Conservation (phyloP, 202 grass and related monocot genomes). For the Miscanthus sacchariflorus region DNA sequence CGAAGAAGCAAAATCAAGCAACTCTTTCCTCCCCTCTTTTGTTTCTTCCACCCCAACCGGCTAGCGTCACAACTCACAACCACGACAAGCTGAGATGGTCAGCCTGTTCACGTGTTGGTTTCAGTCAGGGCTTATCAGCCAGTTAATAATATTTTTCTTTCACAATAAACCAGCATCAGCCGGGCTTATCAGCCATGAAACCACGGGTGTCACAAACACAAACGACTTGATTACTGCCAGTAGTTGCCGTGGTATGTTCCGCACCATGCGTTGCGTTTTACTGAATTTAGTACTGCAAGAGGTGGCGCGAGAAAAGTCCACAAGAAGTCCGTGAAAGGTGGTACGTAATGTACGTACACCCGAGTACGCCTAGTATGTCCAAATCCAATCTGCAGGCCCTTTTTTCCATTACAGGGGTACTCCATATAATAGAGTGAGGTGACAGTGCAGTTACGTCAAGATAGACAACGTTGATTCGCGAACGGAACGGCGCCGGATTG, state of each 20-base stretch:
- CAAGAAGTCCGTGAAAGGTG: slow-evolving; percentile 3
- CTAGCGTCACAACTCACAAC: background rate
- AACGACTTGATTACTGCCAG: background rate
- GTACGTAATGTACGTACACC: background rate
- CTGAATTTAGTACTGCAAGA: background rate
- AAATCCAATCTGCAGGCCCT: background rate
- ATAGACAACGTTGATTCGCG: background rate
- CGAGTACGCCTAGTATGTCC: background rate
- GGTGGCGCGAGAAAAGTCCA: background rate
- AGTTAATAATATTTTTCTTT: no score
- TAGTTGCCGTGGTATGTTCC: background rate
- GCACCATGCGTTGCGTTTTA: background rate
- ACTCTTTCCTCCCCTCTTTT: background rate
- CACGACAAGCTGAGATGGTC: no score
- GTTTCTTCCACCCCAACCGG: background rate
- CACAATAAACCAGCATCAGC: no score
- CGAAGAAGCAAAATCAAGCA: background rate
- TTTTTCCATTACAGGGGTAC: background rate
- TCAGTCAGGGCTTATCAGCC: no score
- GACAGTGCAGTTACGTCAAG: background rate
- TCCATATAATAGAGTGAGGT: background rate
- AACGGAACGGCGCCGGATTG: background rate
- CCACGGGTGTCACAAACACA: background rate
- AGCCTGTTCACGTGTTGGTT: no score
- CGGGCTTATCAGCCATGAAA: no score